These are phyloP conservation scores for Brassica nigra DNA, from an alignment of 345 rosid species.

Conservation along the genomic window DNA sequence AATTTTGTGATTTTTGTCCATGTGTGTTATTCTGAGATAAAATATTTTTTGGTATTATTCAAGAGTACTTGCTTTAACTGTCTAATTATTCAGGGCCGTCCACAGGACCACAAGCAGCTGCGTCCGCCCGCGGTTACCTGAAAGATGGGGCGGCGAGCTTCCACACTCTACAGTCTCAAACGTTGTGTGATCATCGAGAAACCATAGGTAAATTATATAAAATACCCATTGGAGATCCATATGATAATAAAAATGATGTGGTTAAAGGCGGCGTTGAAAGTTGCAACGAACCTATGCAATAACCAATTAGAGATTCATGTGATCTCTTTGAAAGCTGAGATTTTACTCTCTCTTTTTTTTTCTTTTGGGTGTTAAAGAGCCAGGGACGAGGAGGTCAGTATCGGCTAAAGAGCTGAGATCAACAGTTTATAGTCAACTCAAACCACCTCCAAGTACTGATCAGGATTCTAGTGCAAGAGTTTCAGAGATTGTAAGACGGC, in stretches of 20 bases:
- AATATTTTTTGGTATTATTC: neutral
- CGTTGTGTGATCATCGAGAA: slow-evolving; percentile 31
- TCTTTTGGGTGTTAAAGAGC: slow-evolving; percentile 20
- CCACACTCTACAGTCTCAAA: slow-evolving; percentile 34
- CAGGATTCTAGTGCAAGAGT: neutral
- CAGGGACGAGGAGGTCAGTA: slow-evolving; percentile 30
- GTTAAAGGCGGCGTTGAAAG: neutral
- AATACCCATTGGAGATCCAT: neutral
- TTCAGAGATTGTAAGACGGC: slow-evolving; percentile 8
- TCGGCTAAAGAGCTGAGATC: slow-evolving; percentile 33
- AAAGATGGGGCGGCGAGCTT: slow-evolving; percentile 39
- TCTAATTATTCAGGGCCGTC: slow-evolving; percentile 17
- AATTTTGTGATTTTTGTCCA: neutral
- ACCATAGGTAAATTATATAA: slow-evolving; percentile 25
- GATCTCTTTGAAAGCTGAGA: neutral
- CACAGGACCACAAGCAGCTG: slow-evolving; percentile 21
- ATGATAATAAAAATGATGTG: neutral
- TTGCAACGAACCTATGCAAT: neutral
- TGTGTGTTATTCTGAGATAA: neutral
- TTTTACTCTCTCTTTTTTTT: neutral
- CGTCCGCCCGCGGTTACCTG: slow-evolving; percentile 12
- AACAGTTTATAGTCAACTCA: neutral
- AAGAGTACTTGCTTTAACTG: neutral
- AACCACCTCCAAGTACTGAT: slow-evolving; percentile 1
- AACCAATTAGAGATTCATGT: neutral